These are phyloP conservation scores for Globisporangium spiculum DNA, from an alignment of 352 stramenopile species.

Conservation along the genomic window DNA sequence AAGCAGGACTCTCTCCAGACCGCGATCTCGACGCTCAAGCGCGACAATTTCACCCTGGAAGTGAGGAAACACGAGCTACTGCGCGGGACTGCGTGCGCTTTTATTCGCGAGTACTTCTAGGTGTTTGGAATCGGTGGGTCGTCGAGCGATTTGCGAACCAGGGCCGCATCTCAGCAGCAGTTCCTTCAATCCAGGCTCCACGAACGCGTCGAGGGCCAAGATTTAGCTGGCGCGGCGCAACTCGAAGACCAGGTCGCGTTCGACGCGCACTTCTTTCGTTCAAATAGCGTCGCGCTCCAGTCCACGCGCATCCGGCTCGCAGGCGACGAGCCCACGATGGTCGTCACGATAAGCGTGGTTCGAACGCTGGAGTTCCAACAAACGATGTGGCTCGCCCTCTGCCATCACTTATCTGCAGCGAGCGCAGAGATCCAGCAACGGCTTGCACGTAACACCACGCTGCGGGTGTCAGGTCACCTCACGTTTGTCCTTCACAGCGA, in stretches of 20 bases:
- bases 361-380: neutral
- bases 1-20: neutral
- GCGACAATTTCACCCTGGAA: neutral
- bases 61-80: neutral
- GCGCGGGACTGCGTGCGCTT: neutral
- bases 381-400: neutral
- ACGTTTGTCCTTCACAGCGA: neutral
- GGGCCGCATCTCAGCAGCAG: neutral
- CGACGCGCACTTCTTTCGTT: neutral
- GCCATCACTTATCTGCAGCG: too few species aligned
- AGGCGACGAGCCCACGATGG: neutral
- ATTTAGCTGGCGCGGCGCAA: neutral
- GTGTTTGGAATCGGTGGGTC: neutral
- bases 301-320: neutral
- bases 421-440: too few species aligned
- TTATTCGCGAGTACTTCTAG: neutral
- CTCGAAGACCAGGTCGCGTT: neutral
- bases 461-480: too few species aligned
- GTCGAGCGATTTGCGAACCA: neutral
- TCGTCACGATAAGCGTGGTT: neutral
- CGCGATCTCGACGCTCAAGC: neutral
- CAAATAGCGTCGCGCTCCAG: neutral
- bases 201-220: neutral
- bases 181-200: neutral
- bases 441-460: too few species aligned